Evolutionary conservation across 2,329 filamentous ascomycete genomes (phyloP).

Genomic region (Alternaria solani): DNA sequence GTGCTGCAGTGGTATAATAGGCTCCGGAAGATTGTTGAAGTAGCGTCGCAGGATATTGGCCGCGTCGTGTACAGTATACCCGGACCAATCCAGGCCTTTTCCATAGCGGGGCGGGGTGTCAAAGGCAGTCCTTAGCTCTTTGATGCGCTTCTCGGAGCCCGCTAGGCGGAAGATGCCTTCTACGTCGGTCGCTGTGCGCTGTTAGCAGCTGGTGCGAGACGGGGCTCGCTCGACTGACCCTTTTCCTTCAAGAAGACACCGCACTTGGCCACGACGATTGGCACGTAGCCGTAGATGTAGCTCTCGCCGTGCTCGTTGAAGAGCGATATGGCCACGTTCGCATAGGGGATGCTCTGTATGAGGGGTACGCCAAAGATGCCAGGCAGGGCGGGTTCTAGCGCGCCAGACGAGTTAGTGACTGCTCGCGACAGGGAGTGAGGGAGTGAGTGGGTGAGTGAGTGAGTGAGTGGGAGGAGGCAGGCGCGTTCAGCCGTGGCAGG

Average conservation of each 20-base stretch:
- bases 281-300: slow-evolving; percentile 98
- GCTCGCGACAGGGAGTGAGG: slow-evolving; percentile 22
- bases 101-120: slow-evolving; percentile 89
- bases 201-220: slow-evolving; percentile 30
- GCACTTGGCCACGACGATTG: slow-evolving; percentile 97
- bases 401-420: slow-evolving; percentile 30
- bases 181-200: slow-evolving; percentile 78
- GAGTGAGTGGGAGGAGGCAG: not conserved
- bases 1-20: slow-evolving; percentile 91
- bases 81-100: slow-evolving; percentile 95
- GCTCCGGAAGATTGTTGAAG: slow-evolving; percentile 94
- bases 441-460: slow-evolving; percentile 23
- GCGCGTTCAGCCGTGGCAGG: slow-evolving; percentile 20
- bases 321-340: slow-evolving; percentile 96
- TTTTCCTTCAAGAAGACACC: slow-evolving; percentile 98
- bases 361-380: slow-evolving; percentile 96
- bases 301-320: slow-evolving; percentile 91
- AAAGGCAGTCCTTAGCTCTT: slow-evolving; percentile 90
- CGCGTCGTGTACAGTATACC: slow-evolving; percentile 97
- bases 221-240: slow-evolving; percentile 64
- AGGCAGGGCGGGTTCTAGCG: slow-evolving; percentile 59
- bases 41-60: slow-evolving; percentile 96
- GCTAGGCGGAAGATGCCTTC: slow-evolving; percentile 97
- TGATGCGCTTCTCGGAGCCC: slow-evolving; percentile 97
- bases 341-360: slow-evolving; percentile 93